Evolutionary conservation across 192 early-diverging fungal genomes (phyloP), one percentile per base, ranked within the genome.

Genomic region (Linnemannia zychae): DNA sequence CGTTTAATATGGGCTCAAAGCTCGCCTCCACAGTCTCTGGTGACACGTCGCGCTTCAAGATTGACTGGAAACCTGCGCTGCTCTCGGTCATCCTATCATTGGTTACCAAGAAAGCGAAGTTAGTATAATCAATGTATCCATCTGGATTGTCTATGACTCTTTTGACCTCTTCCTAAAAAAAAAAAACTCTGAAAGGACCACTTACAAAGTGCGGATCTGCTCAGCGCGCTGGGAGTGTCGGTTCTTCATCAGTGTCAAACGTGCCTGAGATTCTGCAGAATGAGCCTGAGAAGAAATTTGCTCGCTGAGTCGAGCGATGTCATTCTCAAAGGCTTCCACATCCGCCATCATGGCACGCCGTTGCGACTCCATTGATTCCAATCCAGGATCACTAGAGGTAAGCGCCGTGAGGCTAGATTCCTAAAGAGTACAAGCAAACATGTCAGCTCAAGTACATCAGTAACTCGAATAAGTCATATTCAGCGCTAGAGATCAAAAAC

Each of bases 1-100:
- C 88, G 47, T 82, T 82, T 68, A 91, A 84, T 65, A 88, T 83
- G 3, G 88, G 84, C 22, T 33, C 17, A 66, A 88, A 82, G 38
- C 86, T 76, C 15, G 81, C 77, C 60, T 85, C 83, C 0, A 76
- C 48, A 0, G 68, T 53, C 17, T 85, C 83, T 6, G 83, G 69
- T 4, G 31, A 22, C 16, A 74, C 69, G 36, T 7, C 34, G 7
- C 66, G 24, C n/a, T 53, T 74, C 20, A 85, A 48, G 15, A 48
- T 31, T 11, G 37, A 24, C 63, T 28, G 37, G 38, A 85, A 73
- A 9, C 20, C 73, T 24, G 75, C 73, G 46, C 67, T 22, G 22
- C 75, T 44, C 28, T 74, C 49, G 17, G 22, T 31, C 72, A 84
- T 75, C 38, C 82, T 84, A 75, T 40, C 12, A 67, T 5, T 20